Evolutionary conservation across 805 yeast genomes (phyloP), one percentile per base, ranked within the genome.

Genomic region (Wickerhamiella azymoides): DNA sequence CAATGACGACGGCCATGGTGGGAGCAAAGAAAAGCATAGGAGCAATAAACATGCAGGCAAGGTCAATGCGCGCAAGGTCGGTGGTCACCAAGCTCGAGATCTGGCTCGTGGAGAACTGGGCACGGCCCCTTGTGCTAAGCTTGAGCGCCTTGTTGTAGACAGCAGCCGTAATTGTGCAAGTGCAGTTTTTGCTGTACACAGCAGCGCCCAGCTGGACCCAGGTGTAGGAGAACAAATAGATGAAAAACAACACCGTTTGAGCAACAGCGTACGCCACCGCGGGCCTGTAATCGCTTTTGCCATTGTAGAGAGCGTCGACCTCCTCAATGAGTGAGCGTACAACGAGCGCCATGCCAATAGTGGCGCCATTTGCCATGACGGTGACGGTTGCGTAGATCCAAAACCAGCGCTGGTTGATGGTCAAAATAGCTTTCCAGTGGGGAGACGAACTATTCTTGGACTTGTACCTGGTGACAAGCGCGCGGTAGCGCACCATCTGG

Each of bases 261-360:
- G 88, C 93, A 40, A 85, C 63, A 7, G 88, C 80, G 53, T 74
- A 81, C 8, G 92, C 94, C 16, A 82, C 68, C 48, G 94, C 95
- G 36, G 63, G 66, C 24, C 49, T 42, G 21, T 36, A 35, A 19
- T 26, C 21, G 35, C 14, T 19, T 3, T 24, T 18, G 2, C 39
- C 39, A 5, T 13, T 2, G 40, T 56, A 54, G 9, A 56, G 48
- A 11, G 43, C 44, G 0, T 30, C 8, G 25, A 47, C 33, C 18
- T 28, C 28, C 25, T 18, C 37, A 21, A 56, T 54, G 2, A 52
- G 36, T 1, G 47, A 37, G 1, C 56, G 45, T 26, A 55, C 50
- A 33, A 56, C 51, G 10, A 55, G 38, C 6, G 59, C 43, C 50
- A 54, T 47, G 6, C 57, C 53, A 7, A 56, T 35, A n/a, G 52